Conservation (phyloP, 768 basidiomycete genomes). For the Chalciporus pseudorubinellus region DNA sequence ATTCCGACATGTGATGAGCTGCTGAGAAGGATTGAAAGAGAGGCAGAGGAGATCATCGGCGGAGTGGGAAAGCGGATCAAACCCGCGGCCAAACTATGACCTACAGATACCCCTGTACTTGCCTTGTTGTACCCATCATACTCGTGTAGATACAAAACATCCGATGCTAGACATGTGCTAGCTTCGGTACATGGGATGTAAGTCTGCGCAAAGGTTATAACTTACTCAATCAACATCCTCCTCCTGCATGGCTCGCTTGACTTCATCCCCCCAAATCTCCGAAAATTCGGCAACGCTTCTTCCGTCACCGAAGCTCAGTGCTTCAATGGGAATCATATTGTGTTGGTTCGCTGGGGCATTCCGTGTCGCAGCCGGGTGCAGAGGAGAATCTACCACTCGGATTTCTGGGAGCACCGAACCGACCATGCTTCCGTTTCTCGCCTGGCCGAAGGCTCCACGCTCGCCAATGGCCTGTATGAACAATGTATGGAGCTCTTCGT, state of each 20-base stretch:
- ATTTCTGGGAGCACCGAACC: conserved; percentile 39
- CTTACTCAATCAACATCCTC: conserved; percentile 3
- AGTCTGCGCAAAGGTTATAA: no score
- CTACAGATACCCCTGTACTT: conserved; percentile 1
- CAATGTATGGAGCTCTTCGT: conserved; percentile 62
- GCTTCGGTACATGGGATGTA: no score
- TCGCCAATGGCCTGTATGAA: conserved; percentile 15
- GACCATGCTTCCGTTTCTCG: background rate
- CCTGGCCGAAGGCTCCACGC: background rate
- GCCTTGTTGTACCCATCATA: background rate
- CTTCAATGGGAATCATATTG: conserved; percentile 92
- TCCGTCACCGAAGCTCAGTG: conserved; percentile 75
- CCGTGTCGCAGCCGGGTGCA: conserved; percentile 64
- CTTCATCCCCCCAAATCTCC: conserved; percentile 55
- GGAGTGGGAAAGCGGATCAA: conserved; percentile 35
- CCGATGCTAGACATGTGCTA: background rate
- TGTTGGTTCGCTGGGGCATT: conserved; percentile 77
- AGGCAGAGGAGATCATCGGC: conserved; percentile 67
- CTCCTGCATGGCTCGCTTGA: conserved; percentile 35
- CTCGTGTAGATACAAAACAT: background rate
- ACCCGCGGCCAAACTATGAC: conserved; percentile 22
- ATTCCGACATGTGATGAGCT: conserved; percentile 79
- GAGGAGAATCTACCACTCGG: conserved; percentile 68
- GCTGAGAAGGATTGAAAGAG: conserved; percentile 64
- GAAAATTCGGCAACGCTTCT: conserved; percentile 72